Conservation (phyloP, 306 rosid species). For the Hylodesmum podocarpum region DNA sequence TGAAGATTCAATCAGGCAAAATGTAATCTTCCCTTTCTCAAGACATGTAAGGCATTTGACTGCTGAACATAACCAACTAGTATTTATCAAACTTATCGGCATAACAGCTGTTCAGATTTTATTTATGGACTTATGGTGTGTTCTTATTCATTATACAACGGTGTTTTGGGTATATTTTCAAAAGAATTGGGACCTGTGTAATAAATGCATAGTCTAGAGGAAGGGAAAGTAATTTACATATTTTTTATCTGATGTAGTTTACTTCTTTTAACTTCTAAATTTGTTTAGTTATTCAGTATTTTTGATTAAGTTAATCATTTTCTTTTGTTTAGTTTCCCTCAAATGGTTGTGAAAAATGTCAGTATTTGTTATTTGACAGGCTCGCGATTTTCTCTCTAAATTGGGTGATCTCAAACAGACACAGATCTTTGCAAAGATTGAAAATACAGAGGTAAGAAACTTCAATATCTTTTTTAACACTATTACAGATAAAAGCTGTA, state of each 20-base stretch:
- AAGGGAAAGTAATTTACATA: constrained; percentile 2
- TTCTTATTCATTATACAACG: background rate
- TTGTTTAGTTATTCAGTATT: background rate
- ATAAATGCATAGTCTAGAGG: constrained; percentile 36
- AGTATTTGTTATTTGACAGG: constrained; percentile 59
- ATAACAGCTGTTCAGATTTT: background rate
- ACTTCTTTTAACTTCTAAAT: background rate
- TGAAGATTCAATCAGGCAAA: background rate
- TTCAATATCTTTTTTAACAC: background rate
- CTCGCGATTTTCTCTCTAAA: constrained; percentile 45
- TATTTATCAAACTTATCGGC: background rate
- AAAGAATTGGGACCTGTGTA: background rate
- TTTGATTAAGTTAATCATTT: background rate
- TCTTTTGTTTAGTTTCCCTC: background rate
- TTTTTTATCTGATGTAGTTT: background rate
- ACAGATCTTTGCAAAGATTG: constrained; percentile 79
- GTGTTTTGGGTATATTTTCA: background rate
- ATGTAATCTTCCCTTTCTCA: constrained; percentile 1
- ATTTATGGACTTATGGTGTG: background rate
- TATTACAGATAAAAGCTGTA: background rate
- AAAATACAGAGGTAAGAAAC: constrained; percentile 66
- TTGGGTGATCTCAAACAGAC: constrained; percentile 67
- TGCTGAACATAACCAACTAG: background rate
- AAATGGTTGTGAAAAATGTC: background rate
- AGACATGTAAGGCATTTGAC: background rate